phyloP scores from a whole-genome alignment of 2,329 filamentous ascomycete species.

The Corynespora cassiicola region DNA sequence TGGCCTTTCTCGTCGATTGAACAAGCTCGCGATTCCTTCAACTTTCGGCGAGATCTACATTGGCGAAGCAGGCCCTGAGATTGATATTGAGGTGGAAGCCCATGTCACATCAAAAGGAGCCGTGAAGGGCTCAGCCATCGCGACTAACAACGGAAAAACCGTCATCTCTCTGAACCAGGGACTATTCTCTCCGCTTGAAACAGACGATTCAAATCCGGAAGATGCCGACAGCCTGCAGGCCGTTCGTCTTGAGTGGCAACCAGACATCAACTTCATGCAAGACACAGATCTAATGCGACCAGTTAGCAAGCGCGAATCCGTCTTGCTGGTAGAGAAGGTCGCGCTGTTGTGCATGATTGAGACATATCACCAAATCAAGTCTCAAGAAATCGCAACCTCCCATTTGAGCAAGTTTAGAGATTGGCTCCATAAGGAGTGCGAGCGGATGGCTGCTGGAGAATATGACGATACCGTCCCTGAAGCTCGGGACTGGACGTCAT shows the following conservation, averaged over 20 bases:
- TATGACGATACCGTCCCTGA: no score
- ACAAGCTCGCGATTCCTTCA: conserved; percentile 11
- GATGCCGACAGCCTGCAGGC: neutral
- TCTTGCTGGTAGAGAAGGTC: conserved; percentile 5
- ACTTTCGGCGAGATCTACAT: conserved; percentile 18
- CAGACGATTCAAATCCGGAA: neutral
- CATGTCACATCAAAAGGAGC: neutral
- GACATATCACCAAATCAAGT: neutral
- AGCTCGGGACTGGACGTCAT: no score
- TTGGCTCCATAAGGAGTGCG: no score
- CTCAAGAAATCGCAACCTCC: no score
- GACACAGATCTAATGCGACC: conserved; percentile 5
- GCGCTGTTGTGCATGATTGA: conserved; percentile 7
- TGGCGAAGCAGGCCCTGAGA: neutral
- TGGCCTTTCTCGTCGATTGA: conserved; percentile 6
- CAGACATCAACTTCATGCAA: conserved; percentile 6
- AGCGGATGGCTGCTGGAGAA: no score
- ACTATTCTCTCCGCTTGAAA: neutral
- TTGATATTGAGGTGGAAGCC: neutral
- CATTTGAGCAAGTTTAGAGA: no score
- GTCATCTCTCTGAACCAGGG: neutral
- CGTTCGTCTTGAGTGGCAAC: conserved; percentile 12
- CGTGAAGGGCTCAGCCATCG: neutral
- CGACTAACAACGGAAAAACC: neutral
- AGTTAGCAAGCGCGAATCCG: conserved; percentile 2